Conservation (phyloP, 2,329 filamentous ascomycete species). For the Xylariaceae sp. region DNA sequence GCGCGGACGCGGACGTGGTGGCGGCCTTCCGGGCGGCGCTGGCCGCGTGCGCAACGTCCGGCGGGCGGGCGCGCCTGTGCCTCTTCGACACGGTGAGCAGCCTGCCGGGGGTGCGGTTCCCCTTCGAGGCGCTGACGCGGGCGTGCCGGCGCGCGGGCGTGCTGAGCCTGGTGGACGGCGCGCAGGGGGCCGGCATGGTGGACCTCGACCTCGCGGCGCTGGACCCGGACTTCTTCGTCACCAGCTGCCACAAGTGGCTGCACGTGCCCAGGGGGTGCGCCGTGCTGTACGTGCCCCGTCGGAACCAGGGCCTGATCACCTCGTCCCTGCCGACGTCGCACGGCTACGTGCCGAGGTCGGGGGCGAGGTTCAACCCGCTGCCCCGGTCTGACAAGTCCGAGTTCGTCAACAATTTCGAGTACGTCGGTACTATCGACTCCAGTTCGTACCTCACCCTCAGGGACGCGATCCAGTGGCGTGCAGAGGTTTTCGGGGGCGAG, state of each 20-base stretch:
- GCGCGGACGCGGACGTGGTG: conserved; percentile 61
- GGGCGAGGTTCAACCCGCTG: conserved; percentile 31
- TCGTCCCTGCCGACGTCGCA: conserved; percentile 74
- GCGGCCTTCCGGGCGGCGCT: conserved; percentile 53
- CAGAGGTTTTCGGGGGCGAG: conserved; percentile 66
- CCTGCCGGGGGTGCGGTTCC: conserved; percentile 70
- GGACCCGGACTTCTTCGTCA: conserved; percentile 79
- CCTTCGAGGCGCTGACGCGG: conserved; percentile 60
- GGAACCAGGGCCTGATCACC: conserved; percentile 69
- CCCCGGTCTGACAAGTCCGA: conserved; percentile 40
- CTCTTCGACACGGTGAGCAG: conserved; percentile 77
- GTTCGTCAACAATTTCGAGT: conserved; percentile 69
- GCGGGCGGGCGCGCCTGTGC: conserved; percentile 58
- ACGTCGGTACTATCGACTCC: conserved; percentile 67
- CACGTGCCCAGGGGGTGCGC: conserved; percentile 73
- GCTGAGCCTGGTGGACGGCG: conserved; percentile 72
- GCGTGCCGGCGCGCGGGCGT: conserved; percentile 61
- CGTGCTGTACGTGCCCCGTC: conserved; percentile 67
- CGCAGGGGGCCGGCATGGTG: conserved; percentile 78
- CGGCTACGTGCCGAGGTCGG: conserved; percentile 53
- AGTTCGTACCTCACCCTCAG: conserved; percentile 64
- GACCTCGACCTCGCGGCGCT: conserved; percentile 57
- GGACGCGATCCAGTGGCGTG: conserved; percentile 64
- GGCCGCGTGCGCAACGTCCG: conserved; percentile 38
- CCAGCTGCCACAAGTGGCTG: conserved; percentile 90